Evolutionary conservation across 208 protist species (phyloP).

Genomic region (Entamoeba nuttalli): DNA sequence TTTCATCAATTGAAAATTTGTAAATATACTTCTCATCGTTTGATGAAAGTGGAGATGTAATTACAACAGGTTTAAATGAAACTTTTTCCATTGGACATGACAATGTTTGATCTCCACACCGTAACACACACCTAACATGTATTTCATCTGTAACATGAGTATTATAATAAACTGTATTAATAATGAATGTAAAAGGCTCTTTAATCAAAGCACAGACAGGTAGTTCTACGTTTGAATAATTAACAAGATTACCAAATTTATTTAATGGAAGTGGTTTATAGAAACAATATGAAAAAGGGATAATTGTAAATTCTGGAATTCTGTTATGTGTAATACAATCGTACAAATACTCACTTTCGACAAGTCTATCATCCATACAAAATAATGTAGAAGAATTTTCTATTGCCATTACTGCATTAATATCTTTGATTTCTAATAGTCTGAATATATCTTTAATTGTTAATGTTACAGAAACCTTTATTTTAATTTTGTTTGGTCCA

Average conservation of each 20-base stretch:
- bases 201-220: neutral
- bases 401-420: neutral
- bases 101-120: neutral
- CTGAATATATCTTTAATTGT: neutral
- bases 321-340: neutral
- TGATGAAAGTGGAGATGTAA: neutral
- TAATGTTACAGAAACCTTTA: neutral
- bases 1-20: neutral
- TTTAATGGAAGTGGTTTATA: neutral
- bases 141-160: neutral
- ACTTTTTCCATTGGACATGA: too few relatives aligned
- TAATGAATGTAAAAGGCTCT: neutral
- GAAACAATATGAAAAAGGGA: neutral
- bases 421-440: neutral
- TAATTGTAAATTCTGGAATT: neutral
- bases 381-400: neutral
- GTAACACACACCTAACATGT: neutral
- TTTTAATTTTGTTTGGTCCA: neutral
- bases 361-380: neutral
- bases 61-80: neutral
- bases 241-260: neutral
- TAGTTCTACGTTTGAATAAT: neutral
- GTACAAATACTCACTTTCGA: neutral
- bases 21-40: neutral
- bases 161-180: neutral